phyloP scores from a whole-genome alignment of 768 basidiomycete species.

The Boletus coccyginus region DNA sequence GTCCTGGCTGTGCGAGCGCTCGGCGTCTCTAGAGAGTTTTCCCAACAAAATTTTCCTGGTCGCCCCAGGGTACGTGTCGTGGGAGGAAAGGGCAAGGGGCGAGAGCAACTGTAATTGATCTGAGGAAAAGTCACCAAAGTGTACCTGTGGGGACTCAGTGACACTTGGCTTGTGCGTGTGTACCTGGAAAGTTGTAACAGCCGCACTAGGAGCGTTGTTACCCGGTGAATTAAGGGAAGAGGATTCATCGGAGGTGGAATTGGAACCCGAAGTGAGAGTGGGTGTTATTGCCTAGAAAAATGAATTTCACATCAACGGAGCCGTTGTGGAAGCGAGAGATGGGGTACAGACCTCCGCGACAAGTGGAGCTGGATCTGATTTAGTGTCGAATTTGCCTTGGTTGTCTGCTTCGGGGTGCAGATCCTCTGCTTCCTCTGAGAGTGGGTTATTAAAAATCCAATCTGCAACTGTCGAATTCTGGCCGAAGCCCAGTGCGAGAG shows the following conservation, averaged over 20 bases:
- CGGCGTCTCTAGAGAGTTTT: slow-evolving; percentile 7
- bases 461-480: slow-evolving; percentile 57
- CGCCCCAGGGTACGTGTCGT: neutral
- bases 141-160: slow-evolving; percentile 29
- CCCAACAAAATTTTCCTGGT: neutral
- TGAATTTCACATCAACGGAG: slow-evolving; percentile 11
- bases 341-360: slow-evolving; percentile 30
- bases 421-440: slow-evolving; percentile 56
- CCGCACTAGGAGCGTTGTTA: slow-evolving; percentile 17
- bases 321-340: neutral
- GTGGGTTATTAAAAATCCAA: slow-evolving; percentile 69
- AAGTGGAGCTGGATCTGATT: slow-evolving; percentile 15
- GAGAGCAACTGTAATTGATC: slow-evolving; percentile 30
- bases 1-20: slow-evolving; percentile 24
- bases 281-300: slow-evolving; percentile 28
- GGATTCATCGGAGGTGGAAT: slow-evolving; percentile 43
- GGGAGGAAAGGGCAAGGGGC: slow-evolving; percentile 16
- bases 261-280: slow-evolving; percentile 39
- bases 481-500: slow-evolving; percentile 64
- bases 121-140: slow-evolving; percentile 30
- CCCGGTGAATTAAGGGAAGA: slow-evolving; percentile 30
- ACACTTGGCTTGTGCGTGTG: slow-evolving; percentile 30
- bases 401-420: slow-evolving; percentile 12
- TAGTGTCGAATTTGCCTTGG: neutral
- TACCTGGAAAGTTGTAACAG: slow-evolving; percentile 14